These are phyloP conservation scores for Bruguiera parviflora DNA, from an alignment of 345 rosid genomes.

Conservation along the genomic window DNA sequence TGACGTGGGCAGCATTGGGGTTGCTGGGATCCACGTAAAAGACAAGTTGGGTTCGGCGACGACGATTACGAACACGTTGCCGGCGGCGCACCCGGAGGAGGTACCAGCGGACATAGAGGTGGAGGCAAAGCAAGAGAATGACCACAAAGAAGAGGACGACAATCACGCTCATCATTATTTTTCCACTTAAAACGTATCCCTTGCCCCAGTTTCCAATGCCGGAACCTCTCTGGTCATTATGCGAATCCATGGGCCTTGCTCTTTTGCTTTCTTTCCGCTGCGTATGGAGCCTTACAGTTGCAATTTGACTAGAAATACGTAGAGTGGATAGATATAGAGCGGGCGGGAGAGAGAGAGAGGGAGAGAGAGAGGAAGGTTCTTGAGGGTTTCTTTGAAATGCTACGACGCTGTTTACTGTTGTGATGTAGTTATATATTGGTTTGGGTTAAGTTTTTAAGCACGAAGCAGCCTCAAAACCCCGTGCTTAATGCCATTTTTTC, in stretches of 20 bases:
- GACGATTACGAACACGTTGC: constrained; percentile 38
- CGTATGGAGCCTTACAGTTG: not conserved
- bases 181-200: constrained; percentile 62
- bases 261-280: not conserved
- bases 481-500: too few relatives aligned
- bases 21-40: constrained; percentile 46
- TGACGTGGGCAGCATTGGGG: constrained; percentile 11
- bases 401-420: too few relatives aligned
- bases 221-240: not conserved
- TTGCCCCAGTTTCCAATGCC: not conserved
- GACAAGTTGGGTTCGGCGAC: constrained; percentile 48
- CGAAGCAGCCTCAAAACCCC: too few relatives aligned
- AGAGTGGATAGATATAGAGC: not conserved
- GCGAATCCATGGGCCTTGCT: not conserved
- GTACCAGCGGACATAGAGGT: constrained; percentile 90
- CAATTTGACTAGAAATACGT: not conserved
- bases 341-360: not conserved
- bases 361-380: constrained; percentile 29
- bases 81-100: constrained; percentile 63
- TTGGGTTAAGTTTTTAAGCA: too few relatives aligned
- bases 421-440: too few relatives aligned
- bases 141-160: constrained; percentile 70
- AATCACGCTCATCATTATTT: constrained; percentile 67
- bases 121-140: constrained; percentile 58
- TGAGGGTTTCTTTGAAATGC: constrained; percentile 29